Evolutionary conservation across 1,284 basidiomycete species (phyloP).

Genomic region (Fomitiporia mediterranea): DNA sequence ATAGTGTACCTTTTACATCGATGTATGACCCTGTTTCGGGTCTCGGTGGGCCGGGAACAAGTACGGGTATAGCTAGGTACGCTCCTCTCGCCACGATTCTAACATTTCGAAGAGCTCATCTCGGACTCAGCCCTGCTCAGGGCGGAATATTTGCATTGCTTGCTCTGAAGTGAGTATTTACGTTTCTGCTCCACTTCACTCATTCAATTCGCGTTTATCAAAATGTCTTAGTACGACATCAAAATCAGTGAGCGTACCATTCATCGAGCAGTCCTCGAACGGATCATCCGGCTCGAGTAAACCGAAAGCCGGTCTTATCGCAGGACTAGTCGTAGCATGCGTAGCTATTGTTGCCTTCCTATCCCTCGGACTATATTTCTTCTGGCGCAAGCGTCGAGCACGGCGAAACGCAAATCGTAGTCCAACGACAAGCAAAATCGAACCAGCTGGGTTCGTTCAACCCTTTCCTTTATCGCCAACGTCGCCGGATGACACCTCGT

Average conservation of each 20-base stretch:
- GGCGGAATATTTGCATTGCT: slow-evolving; percentile 34
- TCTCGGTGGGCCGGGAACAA: slow-evolving; percentile 23
- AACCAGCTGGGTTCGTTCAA: not conserved
- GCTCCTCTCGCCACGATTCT: not conserved
- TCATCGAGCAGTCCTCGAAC: not conserved
- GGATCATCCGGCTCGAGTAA: not conserved
- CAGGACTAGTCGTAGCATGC: slow-evolving; percentile 11
- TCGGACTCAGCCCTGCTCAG: slow-evolving; percentile 29
- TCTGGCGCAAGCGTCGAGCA: slow-evolving; percentile 6
- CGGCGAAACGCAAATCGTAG: not conserved
- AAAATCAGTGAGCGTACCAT: not conserved
- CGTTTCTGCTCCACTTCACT: not conserved
- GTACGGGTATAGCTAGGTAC: not conserved
- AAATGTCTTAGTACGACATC: not conserved
- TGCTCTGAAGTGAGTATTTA: slow-evolving; percentile 28
- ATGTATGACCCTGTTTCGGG: not conserved
- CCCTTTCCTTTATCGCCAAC: not conserved
- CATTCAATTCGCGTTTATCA: not conserved
- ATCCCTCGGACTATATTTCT: slow-evolving; percentile 6
- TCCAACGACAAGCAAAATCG: not conserved
- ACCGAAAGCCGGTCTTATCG: slow-evolving; percentile 13
- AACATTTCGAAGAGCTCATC: slow-evolving; percentile 21
- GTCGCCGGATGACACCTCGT: not conserved
- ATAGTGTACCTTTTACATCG: not conserved
- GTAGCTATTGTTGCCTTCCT: not conserved